phyloP scores from a whole-genome alignment of 2,329 filamentous ascomycete genomes.

The Mariannaea sp. region DNA sequence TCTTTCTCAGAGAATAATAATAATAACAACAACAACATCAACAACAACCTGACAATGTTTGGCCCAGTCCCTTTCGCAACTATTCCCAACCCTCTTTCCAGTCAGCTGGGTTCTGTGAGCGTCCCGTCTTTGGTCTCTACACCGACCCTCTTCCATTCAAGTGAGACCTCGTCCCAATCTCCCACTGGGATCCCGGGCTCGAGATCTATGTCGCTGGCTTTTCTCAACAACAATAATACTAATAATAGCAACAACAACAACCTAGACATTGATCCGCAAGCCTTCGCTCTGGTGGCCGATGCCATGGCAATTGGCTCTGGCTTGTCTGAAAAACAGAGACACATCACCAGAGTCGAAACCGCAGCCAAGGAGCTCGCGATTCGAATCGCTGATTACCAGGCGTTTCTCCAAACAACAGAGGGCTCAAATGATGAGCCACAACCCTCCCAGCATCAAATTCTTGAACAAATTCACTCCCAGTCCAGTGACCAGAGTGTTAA shows the following conservation, averaged over 20 bases:
- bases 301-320: constrained; percentile 52
- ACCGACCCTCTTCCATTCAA: constrained; percentile 5
- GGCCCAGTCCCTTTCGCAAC: neutral
- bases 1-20: constrained; percentile 29
- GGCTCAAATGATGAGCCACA: constrained; percentile 33
- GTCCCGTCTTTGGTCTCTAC: neutral
- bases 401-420: constrained; percentile 42
- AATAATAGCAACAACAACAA: constrained; percentile 48
- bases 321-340: constrained; percentile 51
- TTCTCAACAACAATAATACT: too few species aligned
- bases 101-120: constrained; percentile 12
- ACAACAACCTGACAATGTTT: neutral
- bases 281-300: constrained; percentile 38
- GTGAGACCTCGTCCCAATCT: constrained; percentile 33
- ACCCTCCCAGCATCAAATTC: constrained; percentile 32
- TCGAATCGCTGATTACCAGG: constrained; percentile 57
- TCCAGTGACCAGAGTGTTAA: constrained; percentile 8
- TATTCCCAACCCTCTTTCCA: neutral
- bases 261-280: constrained; percentile 30
- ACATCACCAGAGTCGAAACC: constrained; percentile 57
- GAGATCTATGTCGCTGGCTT: neutral
- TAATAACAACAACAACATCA: neutral
- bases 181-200: constrained; percentile 9
- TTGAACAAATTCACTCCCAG: constrained; percentile 31
- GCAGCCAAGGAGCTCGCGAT: constrained; percentile 60